These are phyloP conservation scores for Boletus coccyginus DNA, from an alignment of 768 basidiomycete species.

Conservation along the genomic window DNA sequence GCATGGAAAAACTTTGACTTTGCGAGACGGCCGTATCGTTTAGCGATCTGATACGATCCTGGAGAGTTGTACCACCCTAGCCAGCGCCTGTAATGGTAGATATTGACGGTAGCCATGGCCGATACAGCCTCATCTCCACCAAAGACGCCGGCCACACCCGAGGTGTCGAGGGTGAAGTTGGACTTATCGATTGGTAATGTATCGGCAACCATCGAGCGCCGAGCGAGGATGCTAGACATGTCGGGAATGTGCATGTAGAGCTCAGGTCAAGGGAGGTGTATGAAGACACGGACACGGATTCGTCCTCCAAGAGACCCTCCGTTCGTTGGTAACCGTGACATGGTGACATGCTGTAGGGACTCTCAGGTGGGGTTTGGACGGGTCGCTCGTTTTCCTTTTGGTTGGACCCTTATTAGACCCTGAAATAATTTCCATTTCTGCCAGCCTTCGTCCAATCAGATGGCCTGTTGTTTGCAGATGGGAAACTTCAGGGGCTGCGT, in stretches of 20 bases:
- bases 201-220: slow-evolving; percentile 12
- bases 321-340: no score
- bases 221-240: slow-evolving; percentile 11
- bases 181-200: slow-evolving; percentile 19
- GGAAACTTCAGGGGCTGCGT: no score
- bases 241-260: slow-evolving; percentile 24
- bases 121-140: slow-evolving; percentile 39
- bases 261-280: not conserved
- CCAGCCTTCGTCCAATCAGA: no score
- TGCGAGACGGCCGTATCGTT: slow-evolving; percentile 32
- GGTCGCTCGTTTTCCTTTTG: no score
- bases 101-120: slow-evolving; percentile 37
- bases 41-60: slow-evolving; percentile 36
- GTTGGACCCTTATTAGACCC: no score
- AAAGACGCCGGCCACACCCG: slow-evolving; percentile 37
- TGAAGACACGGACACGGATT: not conserved
- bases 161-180: slow-evolving; percentile 27
- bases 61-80: slow-evolving; percentile 40
- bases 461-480: no score
- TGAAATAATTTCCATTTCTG: no score
- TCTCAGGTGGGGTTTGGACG: no score
- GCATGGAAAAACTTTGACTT: slow-evolving; percentile 34
- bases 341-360: no score
- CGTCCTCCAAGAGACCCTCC: no score
- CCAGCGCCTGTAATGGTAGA: slow-evolving; percentile 32